Percentiles rank a stretch among this genome's conserved stretches.
Evolutionary conservation across 164 flowering plant species (phyloP).

Genomic region (Vitis rupestris): DNA sequence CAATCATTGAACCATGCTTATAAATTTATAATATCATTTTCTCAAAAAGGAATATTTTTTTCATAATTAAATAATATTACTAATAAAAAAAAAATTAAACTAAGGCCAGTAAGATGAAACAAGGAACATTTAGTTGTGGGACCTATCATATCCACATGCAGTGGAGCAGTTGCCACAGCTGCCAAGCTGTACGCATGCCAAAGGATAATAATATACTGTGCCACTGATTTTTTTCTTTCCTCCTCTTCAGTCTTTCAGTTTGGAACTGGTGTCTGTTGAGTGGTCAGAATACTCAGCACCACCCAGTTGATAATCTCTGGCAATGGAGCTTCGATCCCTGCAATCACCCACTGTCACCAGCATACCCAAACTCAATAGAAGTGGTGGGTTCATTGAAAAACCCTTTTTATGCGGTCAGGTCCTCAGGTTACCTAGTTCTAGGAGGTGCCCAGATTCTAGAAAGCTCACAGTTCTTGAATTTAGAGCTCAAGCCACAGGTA

Average conservation of each 20-base stretch:
- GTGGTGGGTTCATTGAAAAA: conserved; percentile 24
- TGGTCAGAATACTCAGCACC: background rate
- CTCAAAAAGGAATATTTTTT: too few species aligned
- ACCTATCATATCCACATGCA: conserved; percentile 32
- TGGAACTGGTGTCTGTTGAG: background rate
- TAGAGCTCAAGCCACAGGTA: conserved; percentile 60
- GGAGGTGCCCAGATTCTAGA: conserved; percentile 31
- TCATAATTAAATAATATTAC: too few species aligned
- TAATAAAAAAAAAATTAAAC: too few species aligned
- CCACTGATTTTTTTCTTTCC: background rate
- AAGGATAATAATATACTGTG: too few species aligned
- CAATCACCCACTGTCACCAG: conserved; percentile 26
- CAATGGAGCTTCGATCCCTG: conserved; percentile 45
- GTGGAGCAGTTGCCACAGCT: conserved; percentile 20
- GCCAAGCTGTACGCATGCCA: background rate
- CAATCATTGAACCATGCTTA: too few species aligned
- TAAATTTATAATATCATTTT: too few species aligned
- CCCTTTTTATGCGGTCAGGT: conserved; percentile 24
- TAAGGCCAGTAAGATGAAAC: too few species aligned
- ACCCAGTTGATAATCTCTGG: background rate
- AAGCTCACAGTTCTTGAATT: conserved; percentile 35
- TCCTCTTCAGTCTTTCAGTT: background rate
- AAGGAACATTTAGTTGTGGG: conserved; percentile 7
- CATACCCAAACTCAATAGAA: conserved; percentile 10
- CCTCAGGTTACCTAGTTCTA: conserved; percentile 22